Percentiles rank a stretch among this genome's conserved stretches.
Evolutionary conservation across 371 early-diverging fungal genomes (phyloP).

Genomic region (Saksenaea oblongispora): DNA sequence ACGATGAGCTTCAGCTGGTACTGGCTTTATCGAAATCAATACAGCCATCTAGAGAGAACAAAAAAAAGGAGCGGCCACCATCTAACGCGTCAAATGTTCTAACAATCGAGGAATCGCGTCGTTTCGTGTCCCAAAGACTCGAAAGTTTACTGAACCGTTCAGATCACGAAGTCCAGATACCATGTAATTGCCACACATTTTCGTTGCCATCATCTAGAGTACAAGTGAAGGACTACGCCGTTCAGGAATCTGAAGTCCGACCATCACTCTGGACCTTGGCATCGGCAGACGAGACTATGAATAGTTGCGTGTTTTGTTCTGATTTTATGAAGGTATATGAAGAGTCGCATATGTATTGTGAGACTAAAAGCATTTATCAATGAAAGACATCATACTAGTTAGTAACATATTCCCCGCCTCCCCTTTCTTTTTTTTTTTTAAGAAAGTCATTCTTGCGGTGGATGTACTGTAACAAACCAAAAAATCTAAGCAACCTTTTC

Average conservation of each 20-base stretch:
- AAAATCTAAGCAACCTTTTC: no score
- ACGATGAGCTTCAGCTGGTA: conserved; percentile 32
- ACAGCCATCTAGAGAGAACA: neutral
- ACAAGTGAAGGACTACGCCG: neutral
- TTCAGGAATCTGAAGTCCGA: neutral
- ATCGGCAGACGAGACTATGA: neutral
- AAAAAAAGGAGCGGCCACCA: conserved; percentile 8
- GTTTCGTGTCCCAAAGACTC: neutral
- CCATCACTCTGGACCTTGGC: neutral
- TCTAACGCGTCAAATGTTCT: conserved; percentile 21
- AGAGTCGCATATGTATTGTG: no score
- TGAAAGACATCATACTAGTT: no score
- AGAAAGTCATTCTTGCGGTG: no score
- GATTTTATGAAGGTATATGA: neutral
- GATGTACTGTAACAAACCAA: no score
- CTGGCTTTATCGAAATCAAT: conserved; percentile 26
- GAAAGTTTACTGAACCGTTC: neutral
- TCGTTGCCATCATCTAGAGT: neutral
- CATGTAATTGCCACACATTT: neutral
- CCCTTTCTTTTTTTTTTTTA: no score
- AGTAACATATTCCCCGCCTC: no score
- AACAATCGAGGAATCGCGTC: conserved; percentile 23
- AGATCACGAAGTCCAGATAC: neutral
- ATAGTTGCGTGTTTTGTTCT: neutral
- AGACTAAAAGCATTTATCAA: no score